Percentiles rank a stretch among this genome's conserved stretches.
These are phyloP conservation scores for Cantharellus anzutake DNA, from an alignment of 768 basidiomycete species.

Conservation along the genomic window DNA sequence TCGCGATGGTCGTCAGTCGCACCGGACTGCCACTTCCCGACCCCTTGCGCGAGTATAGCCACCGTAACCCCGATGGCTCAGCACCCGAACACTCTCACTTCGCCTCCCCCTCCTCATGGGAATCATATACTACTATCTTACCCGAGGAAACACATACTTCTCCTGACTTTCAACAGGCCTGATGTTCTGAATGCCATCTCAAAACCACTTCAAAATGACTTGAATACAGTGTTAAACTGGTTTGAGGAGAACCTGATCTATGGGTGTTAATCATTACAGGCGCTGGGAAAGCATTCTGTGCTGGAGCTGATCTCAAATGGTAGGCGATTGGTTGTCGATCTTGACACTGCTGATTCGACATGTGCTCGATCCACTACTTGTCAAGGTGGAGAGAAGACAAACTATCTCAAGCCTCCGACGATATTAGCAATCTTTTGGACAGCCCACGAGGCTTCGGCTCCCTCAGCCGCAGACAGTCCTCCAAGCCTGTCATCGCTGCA, in stretches of 20 bases:
- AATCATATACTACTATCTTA: slow-evolving; percentile 10
- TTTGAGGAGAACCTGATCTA: slow-evolving; percentile 53
- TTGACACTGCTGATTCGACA: background rate
- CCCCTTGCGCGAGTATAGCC: too few species aligned
- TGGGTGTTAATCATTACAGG: slow-evolving; percentile 68
- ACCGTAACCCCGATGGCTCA: too few species aligned
- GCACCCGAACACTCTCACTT: background rate
- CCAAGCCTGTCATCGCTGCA: slow-evolving; percentile 65
- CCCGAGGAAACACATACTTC: slow-evolving; percentile 32
- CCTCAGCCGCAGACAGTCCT: slow-evolving; percentile 44
- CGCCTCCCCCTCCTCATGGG: background rate
- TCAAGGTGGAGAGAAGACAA: slow-evolving; percentile 40
- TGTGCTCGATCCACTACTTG: background rate
- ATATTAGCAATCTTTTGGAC: slow-evolving; percentile 16
- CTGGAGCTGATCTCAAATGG: slow-evolving; percentile 64
- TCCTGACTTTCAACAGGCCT: slow-evolving; percentile 48
- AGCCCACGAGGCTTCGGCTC: slow-evolving; percentile 45
- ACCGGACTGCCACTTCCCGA: too few species aligned
- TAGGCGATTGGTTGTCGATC: slow-evolving; percentile 18
- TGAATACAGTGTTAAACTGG: slow-evolving; percentile 40
- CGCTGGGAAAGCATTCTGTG: slow-evolving; percentile 53
- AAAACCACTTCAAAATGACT: slow-evolving; percentile 32
- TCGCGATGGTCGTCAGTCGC: too few species aligned
- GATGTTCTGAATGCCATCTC: slow-evolving; percentile 57
- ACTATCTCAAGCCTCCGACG: slow-evolving; percentile 22